phyloP scores from a whole-genome alignment of 352 stramenopile species.

The Phytophthora pseudosyringae region DNA sequence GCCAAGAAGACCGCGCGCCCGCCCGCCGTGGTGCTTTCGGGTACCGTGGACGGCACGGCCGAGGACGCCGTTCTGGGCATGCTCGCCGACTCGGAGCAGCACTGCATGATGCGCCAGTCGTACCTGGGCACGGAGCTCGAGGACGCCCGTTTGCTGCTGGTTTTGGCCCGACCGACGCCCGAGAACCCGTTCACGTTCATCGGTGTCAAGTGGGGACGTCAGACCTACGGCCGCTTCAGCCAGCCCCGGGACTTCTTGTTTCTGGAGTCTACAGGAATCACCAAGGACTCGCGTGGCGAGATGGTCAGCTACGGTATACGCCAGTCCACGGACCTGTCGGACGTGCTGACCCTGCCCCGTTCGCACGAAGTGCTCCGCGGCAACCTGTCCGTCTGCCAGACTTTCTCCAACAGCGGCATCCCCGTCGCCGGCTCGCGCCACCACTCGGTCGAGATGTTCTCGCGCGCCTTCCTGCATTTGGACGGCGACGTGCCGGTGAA shows the following conservation, averaged over 20 bases:
- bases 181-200: slow-evolving; percentile 56
- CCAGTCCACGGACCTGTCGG: slow-evolving; percentile 40
- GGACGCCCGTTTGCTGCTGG: slow-evolving; percentile 44
- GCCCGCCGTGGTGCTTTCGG: slow-evolving; percentile 44
- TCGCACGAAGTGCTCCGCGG: slow-evolving; percentile 40
- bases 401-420: slow-evolving; percentile 36
- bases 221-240: slow-evolving; percentile 46
- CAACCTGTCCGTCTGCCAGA: slow-evolving; percentile 46
- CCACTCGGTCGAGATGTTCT: slow-evolving; percentile 51
- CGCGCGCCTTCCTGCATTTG: slow-evolving; percentile 44
- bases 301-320: slow-evolving; percentile 42
- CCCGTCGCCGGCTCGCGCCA: slow-evolving; percentile 28
- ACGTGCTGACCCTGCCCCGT: slow-evolving; percentile 38
- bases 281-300: slow-evolving; percentile 37
- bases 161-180: slow-evolving; percentile 35
- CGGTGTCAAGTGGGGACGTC: slow-evolving; percentile 52
- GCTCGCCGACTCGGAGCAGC: slow-evolving; percentile 46
- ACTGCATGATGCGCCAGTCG: slow-evolving; percentile 46
- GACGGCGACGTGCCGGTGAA: slow-evolving; percentile 47
- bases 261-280: slow-evolving; percentile 52
- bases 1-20: slow-evolving; percentile 35
- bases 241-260: slow-evolving; percentile 55
- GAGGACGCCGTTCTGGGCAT: slow-evolving; percentile 55
- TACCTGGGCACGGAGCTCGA: slow-evolving; percentile 50
- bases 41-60: slow-evolving; percentile 44